Evolutionary conservation across 805 yeast genomes (phyloP).

Genomic region (Kluyveromyces wickerhamii): DNA sequence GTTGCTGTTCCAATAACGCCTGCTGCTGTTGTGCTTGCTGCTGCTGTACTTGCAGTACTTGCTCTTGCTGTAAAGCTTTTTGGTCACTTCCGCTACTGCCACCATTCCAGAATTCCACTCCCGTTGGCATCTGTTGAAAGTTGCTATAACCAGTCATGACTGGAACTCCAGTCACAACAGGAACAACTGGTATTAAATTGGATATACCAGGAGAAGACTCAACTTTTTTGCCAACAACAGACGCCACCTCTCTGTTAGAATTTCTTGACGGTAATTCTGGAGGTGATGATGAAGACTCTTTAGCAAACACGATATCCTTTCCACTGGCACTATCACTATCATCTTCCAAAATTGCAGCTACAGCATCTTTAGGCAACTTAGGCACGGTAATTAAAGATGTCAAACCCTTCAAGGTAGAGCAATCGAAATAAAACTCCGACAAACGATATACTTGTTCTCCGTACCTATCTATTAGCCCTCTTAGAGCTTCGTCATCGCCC

Average conservation of each 20-base stretch:
- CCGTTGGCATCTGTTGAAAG: constrained; percentile 35
- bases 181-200: neutral
- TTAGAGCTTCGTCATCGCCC: constrained; percentile 61
- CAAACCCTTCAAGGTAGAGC: constrained; percentile 74
- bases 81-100: too few species aligned
- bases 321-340: constrained; percentile 16
- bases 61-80: too few species aligned
- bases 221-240: too few species aligned
- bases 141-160: neutral
- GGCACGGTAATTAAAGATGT: constrained; percentile 57
- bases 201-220: too few species aligned
- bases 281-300: constrained; percentile 1
- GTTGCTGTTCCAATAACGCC: constrained; percentile 56
- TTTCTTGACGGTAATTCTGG: neutral
- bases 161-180: constrained; percentile 6
- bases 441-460: constrained; percentile 57
- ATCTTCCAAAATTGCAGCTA: constrained; percentile 25
- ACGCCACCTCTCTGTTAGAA: constrained; percentile 1
- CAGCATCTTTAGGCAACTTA: constrained; percentile 33
- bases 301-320: constrained; percentile 13
- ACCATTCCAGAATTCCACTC: constrained; percentile 35
- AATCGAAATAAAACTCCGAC: constrained; percentile 82
- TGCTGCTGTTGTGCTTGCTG: constrained; percentile 52
- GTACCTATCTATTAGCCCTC: constrained; percentile 65
- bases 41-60: too few species aligned